Base-by-base conservation (phyloP, 1,139 yeast species). In the Zhuliangozyma blackwelliae region DNA sequence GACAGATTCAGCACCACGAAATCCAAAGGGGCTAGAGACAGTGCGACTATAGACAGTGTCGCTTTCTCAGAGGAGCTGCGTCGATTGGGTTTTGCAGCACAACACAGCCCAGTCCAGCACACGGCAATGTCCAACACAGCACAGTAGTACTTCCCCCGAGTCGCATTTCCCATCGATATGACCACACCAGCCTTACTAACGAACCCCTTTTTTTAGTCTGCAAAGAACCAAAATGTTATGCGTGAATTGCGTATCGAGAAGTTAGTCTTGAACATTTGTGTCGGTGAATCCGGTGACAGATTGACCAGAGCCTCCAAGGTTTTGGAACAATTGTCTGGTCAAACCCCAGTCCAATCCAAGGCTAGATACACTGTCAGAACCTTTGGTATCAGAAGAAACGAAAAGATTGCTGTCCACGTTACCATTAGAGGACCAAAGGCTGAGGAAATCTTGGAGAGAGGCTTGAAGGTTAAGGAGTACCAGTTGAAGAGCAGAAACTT, bases 261-360 rank as follows among this genome's bases (percentile, higher is more conserved):
- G 79, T 85, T 92, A 76, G 97, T 92, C 75, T 87, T 92, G 77
- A 94, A 92, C 94, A 92, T 92, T 77, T 90, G 96, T 75, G 98
- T 92, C 74, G 99, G 99, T 81, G 98, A 92, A 79, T 90, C 97
- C 75, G 99, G 99, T 82, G 99, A 92, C 77, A 86, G 97, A 83
- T 88, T 92, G 75, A 92, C 99, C 81, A 92, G 99, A 87, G 99
- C 98, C 64, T 94, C 98, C 68, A 92, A 92, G 84, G 98, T 92
- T 65, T 83, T 92, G 70, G 99, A 92, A 80, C 98, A 94, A 81
- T 86, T 92, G 65, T 90, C 97, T 59, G 98, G 98, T 89, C 99
- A 92, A 79, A 92, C 98, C 63, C 98, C 98, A 72, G 99, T 92
- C 62, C 96, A 88, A 77, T 90, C 98, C 63, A 92, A 94, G 85